Percentiles rank a stretch among this genome's conserved stretches.
These are phyloP conservation scores for Monilinia fructicola DNA, from an alignment of 2,329 filamentous ascomycete genomes.

Conservation along the genomic window DNA sequence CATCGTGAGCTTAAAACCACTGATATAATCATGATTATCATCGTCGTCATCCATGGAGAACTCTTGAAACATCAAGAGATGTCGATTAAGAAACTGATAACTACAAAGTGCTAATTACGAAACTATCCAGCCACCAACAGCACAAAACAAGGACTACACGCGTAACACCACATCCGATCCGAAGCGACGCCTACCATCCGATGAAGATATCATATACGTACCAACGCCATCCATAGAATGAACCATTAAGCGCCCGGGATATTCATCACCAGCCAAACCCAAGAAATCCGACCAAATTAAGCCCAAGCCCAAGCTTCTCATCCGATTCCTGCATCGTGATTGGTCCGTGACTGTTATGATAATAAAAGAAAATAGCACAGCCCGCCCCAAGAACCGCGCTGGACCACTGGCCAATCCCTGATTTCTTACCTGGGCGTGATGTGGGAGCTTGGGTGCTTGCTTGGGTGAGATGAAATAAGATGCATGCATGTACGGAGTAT, in stretches of 20 bases:
- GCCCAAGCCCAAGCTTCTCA: neutral
- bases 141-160: too few relatives aligned
- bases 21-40: too few relatives aligned
- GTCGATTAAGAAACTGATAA: too few relatives aligned
- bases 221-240: neutral
- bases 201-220: neutral
- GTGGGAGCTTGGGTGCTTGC: slow-evolving; percentile 1
- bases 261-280: neutral
- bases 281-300: neutral
- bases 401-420: slow-evolving; percentile 9
- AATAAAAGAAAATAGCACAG: neutral
- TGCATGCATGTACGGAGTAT: too few relatives aligned
- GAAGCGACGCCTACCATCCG: neutral
- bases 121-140: too few relatives aligned
- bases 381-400: slow-evolving; percentile 8
- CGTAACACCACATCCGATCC: neutral
- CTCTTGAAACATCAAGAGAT: too few relatives aligned
- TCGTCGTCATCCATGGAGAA: too few relatives aligned
- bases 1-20: too few relatives aligned
- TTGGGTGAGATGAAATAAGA: neutral
- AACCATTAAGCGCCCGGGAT: slow-evolving; percentile 11
- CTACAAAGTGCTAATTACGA: too few relatives aligned
- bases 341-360: neutral
- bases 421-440: too few relatives aligned
- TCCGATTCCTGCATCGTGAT: neutral